phyloP scores from a whole-genome alignment of 1,284 basidiomycete genomes.

The Limonomyces culmigenus region DNA sequence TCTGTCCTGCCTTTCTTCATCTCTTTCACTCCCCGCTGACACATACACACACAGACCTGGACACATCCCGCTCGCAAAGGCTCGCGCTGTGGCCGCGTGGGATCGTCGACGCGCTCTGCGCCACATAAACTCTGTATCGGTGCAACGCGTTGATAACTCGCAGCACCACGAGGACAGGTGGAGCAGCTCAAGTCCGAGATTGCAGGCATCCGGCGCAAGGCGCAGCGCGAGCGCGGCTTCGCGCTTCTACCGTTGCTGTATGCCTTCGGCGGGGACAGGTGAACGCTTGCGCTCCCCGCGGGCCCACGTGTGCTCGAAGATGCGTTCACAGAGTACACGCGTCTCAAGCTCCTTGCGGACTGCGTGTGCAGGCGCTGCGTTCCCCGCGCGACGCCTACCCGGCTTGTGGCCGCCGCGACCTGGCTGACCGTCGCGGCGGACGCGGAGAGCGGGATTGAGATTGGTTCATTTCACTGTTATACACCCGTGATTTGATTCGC shows the following conservation, averaged over 20 bases:
- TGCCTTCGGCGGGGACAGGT: constrained; percentile 59
- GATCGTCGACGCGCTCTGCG: constrained; percentile 54
- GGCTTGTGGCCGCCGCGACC: constrained; percentile 40
- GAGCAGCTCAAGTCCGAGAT: constrained; percentile 77
- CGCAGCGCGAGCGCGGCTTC: constrained; percentile 47
- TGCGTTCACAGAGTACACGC: constrained; percentile 69
- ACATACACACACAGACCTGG: constrained; percentile 34
- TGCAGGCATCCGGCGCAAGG: constrained; percentile 44
- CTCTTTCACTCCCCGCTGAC: constrained; percentile 7
- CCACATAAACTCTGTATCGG: constrained; percentile 34
- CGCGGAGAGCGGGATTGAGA: no score
- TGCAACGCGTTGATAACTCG: constrained; percentile 63
- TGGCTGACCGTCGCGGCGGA: constrained; percentile 27
- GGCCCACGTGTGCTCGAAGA: constrained; percentile 48
- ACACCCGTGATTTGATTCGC: no score
- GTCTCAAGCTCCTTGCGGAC: constrained; percentile 65
- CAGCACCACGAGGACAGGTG: constrained; percentile 90
- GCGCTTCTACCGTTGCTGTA: constrained; percentile 15
- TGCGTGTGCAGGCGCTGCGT: constrained; percentile 76
- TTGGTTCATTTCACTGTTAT: no score
- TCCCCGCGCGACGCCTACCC: constrained; percentile 47
- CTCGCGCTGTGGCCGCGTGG: constrained; percentile 50
- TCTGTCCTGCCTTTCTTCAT: constrained; percentile 21
- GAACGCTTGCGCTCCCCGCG: constrained; percentile 61
- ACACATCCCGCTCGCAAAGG: constrained; percentile 42